Conservation (phyloP, 2,329 filamentous ascomycete species). For the Penicillium sp. region DNA sequence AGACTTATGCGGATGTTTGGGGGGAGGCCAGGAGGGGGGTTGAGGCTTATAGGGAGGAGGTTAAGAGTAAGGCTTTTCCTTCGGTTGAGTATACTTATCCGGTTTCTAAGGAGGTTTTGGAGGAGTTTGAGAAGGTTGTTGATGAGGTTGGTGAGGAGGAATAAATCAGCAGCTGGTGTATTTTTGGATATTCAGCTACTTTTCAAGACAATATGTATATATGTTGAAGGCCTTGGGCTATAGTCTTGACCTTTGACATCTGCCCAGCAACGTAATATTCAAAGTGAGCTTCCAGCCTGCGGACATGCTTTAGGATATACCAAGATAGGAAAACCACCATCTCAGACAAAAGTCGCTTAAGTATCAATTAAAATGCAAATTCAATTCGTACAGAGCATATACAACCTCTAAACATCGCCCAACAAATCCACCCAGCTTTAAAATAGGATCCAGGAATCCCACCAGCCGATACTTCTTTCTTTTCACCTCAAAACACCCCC, state of each 20-base stretch:
- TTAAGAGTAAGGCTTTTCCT: conserved; percentile 82
- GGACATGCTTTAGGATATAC: background rate
- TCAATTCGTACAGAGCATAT: conserved; percentile 4
- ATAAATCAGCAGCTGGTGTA: background rate
- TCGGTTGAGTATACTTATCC: conserved; percentile 85
- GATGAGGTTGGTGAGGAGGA: conserved; percentile 19
- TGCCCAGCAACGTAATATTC: background rate
- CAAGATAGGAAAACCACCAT: background rate
- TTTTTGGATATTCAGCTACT: background rate
- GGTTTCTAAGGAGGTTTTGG: conserved; percentile 71
- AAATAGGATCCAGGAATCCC: background rate
- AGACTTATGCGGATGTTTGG: conserved; percentile 92
- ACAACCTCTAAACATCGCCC: background rate
- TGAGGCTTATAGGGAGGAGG: conserved; percentile 75
- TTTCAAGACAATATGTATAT: background rate
- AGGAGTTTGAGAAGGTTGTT: conserved; percentile 61
- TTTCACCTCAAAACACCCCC: conserved; percentile 47
- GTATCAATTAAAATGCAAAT: background rate
- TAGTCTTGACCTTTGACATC: background rate
- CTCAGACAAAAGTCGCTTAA: background rate
- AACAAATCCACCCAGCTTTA: background rate
- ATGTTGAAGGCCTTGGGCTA: no score
- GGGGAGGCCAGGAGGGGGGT: conserved; percentile 73
- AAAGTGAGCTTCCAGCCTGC: background rate
- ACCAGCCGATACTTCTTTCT: background rate